Conservation (phyloP, 2,329 filamentous ascomycete species). For the Microsporum ferrugineum region DNA sequence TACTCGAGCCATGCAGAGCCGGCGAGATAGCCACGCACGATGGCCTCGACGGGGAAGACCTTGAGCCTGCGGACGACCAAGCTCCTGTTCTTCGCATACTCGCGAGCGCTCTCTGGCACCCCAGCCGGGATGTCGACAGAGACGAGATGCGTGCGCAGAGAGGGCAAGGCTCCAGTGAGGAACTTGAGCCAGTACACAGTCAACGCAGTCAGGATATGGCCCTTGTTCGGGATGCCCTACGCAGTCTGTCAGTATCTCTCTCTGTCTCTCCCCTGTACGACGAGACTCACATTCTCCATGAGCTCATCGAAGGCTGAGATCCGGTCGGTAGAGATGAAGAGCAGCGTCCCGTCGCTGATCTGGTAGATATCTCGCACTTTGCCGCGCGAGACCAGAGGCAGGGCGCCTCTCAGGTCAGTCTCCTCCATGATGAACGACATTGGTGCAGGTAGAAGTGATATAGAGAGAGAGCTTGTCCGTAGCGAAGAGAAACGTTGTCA, state of each 20-base stretch:
- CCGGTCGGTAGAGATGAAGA: constrained; percentile 78
- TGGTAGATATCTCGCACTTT: constrained; percentile 78
- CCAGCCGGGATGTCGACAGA: constrained; percentile 44
- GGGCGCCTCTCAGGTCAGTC: constrained; percentile 33
- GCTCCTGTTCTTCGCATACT: constrained; percentile 50
- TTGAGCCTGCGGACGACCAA: constrained; percentile 67
- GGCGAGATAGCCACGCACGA: constrained; percentile 83
- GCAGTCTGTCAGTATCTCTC: background rate
- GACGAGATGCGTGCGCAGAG: constrained; percentile 53
- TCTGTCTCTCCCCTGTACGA: constrained; percentile 29
- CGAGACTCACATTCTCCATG: constrained; percentile 56
- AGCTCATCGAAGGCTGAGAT: constrained; percentile 94
- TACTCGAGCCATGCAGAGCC: constrained; percentile 78
- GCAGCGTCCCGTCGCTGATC: constrained; percentile 57
- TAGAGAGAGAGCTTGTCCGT: background rate
- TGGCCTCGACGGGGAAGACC: constrained; percentile 69
- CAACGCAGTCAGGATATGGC: constrained; percentile 54
- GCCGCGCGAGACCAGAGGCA: constrained; percentile 46
- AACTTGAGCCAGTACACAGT: constrained; percentile 58
- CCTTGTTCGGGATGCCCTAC: constrained; percentile 57
- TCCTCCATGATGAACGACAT: constrained; percentile 17
- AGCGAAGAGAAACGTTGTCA: no score
- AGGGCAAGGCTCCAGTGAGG: constrained; percentile 45
- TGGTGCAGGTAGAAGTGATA: background rate
- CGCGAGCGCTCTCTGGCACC: constrained; percentile 39